Conservation (phyloP, 306 rosid genomes). For the Morella rubra region DNA sequence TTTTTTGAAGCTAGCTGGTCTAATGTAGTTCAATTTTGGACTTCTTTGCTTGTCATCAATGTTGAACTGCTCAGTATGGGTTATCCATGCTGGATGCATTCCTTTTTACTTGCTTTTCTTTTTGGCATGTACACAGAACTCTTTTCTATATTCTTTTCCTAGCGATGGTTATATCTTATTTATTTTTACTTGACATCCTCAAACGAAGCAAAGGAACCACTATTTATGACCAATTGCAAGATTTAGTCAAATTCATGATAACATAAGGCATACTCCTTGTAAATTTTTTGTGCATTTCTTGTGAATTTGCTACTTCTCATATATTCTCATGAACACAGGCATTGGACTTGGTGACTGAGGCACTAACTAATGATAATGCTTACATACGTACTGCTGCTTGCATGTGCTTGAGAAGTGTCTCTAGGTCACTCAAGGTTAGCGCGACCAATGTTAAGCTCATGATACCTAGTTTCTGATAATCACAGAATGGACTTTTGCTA, state of each 20-base stretch:
- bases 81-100: not conserved
- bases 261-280: conserved; percentile 15
- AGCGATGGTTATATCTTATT: not conserved
- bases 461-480: conserved; percentile 24
- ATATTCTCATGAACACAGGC: conserved; percentile 43
- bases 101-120: too few species aligned
- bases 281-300: conserved; percentile 4
- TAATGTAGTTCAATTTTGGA: not conserved
- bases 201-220: not conserved
- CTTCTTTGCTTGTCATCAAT: not conserved
- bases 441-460: conserved; percentile 16
- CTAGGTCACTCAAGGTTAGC: conserved; percentile 91
- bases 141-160: not conserved
- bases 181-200: not conserved
- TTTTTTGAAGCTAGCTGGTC: not conserved
- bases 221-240: not conserved
- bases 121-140: not conserved
- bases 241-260: not conserved
- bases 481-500: conserved; percentile 23
- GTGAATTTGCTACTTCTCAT: conserved; percentile 1
- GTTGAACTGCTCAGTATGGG: not conserved
- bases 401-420: conserved; percentile 80
- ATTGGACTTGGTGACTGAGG: conserved; percentile 53
- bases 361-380: conserved; percentile 65
- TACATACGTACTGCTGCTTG: conserved; percentile 82